Evolutionary conservation across 306 rosid species (phyloP), one percentile per base, ranked within the genome.

Genomic region (Canavalia gladiata): DNA sequence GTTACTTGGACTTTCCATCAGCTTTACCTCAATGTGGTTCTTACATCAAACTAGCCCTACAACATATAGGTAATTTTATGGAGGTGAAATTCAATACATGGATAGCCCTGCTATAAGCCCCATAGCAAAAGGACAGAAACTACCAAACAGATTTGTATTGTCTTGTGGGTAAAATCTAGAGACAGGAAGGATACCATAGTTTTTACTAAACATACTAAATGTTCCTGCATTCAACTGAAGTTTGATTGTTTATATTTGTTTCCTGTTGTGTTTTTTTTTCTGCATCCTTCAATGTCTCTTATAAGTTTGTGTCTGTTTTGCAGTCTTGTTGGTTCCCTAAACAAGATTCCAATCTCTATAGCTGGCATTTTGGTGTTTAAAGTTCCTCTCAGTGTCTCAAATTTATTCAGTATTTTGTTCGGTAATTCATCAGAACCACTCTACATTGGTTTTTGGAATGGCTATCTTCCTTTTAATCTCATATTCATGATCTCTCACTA

Each of bases 11-110:
- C 97, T 90, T 68, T 92, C 97, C 70, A 95, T 93, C 64, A 95
- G 97, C 90, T 93, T 95, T 80, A 90, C 97, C 58, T 95, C 99
- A 45, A 90, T 91, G 92, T 93, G 99, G 99, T 95, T 95, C 87
- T 85, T 91, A 52, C 94, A 82, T 79, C 99, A 93, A 86, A 93
- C 97, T 72, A 88, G 97, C 64, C 97, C 99, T 50, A 95, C 99
- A 72, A 93, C 95, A 13, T 95, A 93, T 59, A 89, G 95, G 99
- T 95, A 88, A 42, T 7, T 42, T 50, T 73, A 13, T 71, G 47
- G 7, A 64, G 43, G 71, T 75, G 35, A 71, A 46, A 73, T 68
- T 74, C 45, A 50, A 78, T 64, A 5, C 64, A 55, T 1, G 2
- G 9, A 54, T 52, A 9, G 37, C 28, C 63, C n/a, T 7, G 45